Percentiles rank a stretch among this genome's conserved stretches.
These are phyloP conservation scores for Aureobasidium sp. DNA, from an alignment of 2,329 filamentous ascomycete species.

Conservation along the genomic window DNA sequence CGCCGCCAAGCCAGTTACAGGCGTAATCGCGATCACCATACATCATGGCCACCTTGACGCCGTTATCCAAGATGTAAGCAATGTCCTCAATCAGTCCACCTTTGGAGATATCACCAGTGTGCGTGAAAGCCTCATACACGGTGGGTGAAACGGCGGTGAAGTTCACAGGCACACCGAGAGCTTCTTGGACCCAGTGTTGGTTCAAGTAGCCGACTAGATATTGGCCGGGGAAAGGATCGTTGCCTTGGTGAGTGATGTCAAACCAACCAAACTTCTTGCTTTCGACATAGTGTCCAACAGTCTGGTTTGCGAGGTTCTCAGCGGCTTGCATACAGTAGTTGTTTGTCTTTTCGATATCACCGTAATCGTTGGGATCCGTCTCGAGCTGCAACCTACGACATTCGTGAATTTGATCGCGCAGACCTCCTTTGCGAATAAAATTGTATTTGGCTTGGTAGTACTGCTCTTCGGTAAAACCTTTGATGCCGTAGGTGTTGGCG, in stretches of 20 bases:
- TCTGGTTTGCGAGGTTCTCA: constrained; percentile 38
- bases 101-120: constrained; percentile 40
- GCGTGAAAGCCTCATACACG: constrained; percentile 37
- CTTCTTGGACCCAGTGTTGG: constrained; percentile 48
- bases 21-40: constrained; percentile 58
- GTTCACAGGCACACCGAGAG: constrained; percentile 48
- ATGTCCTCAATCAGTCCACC: constrained; percentile 34
- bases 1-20: constrained; percentile 53
- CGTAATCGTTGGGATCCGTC: constrained; percentile 46
- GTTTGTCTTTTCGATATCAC: constrained; percentile 30
- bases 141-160: constrained; percentile 20
- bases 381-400: constrained; percentile 43
- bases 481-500: constrained; percentile 54
- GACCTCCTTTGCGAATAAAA: constrained; percentile 43
- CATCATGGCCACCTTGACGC: constrained; percentile 57
- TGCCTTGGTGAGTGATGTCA: constrained; percentile 44
- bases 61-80: constrained; percentile 34
- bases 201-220: constrained; percentile 52
- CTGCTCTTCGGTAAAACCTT: constrained; percentile 41
- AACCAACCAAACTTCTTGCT: constrained; percentile 45
- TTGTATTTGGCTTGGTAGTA: constrained; percentile 39
- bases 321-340: constrained; percentile 23
- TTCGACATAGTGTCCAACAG: constrained; percentile 39
- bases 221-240: constrained; percentile 34
- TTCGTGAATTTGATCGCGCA: constrained; percentile 45